Base-by-base conservation (phyloP, 106 monocot genomes). In the Narthecium ossifragum region DNA sequence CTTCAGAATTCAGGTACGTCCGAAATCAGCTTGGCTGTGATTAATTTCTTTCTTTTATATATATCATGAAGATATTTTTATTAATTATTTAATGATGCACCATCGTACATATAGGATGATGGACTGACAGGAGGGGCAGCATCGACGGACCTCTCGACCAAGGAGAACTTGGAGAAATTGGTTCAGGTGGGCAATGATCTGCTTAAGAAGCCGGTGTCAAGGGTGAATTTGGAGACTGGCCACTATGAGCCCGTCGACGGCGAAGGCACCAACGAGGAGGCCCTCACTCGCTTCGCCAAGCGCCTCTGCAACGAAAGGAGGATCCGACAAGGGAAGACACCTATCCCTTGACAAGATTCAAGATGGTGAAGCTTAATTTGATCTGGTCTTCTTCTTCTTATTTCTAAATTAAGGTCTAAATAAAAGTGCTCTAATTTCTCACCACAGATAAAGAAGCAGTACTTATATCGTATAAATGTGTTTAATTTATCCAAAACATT, bases 1-100 rank as follows among this genome's bases (percentile, higher is more conserved):
- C 21, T 52, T 82, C 0, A 64, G 82, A 26, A 82, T 82, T 27
- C 70, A 82, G 73, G 82, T 82, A 65, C 18, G 14, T 1, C 15
- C 15, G 15, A 15, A 11, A n/a, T n/a, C n/a, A n/a, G n/a, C n/a
- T n/a, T 3, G 12, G 0, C 15, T 9, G 12, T 11, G 1, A 11
- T 11, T n/a, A n/a, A n/a, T n/a, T n/a, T n/a, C n/a, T 39, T 11
- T 15, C 15, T 11, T 11, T 39, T 15, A 39, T 9, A 11, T 39
- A 11, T 9, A 15, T 1, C 15, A 1, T 11, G 9, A 39, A 12
- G 8, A 38, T 9, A 39, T 39, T 15, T 11, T 1, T 39, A 15
- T 39, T 39, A 39, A 1, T 11, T 1, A 3, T 15, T 39, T 39
- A 11, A 9, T 11, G 9, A 15, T 39, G 0, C 15, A 39, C 15